Conservation (phyloP, 2,329 filamentous ascomycete genomes). For the Exophiala aquamarina region DNA sequence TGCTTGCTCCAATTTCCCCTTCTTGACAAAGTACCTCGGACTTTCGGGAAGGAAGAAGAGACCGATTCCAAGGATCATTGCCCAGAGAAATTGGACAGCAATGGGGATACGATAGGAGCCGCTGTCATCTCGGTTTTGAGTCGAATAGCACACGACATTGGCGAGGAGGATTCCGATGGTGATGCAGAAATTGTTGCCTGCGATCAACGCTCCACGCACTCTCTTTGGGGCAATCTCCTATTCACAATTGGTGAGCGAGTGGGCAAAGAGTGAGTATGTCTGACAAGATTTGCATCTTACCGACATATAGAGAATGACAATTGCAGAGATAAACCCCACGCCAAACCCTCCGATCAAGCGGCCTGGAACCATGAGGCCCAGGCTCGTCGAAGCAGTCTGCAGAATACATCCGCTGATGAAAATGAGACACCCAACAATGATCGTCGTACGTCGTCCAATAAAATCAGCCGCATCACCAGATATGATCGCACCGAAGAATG, state of each 20-base stretch:
- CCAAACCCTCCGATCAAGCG: slow-evolving; percentile 81
- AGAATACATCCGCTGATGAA: slow-evolving; percentile 68
- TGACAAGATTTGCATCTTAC: slow-evolving; percentile 32
- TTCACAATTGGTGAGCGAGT: slow-evolving; percentile 57
- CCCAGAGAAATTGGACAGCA: slow-evolving; percentile 54
- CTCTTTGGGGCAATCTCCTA: slow-evolving; percentile 67
- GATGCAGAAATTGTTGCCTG: slow-evolving; percentile 69
- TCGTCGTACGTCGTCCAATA: slow-evolving; percentile 67
- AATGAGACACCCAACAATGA: slow-evolving; percentile 59
- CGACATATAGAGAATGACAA: slow-evolving; percentile 36
- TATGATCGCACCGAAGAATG: slow-evolving; percentile 68
- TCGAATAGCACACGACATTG: slow-evolving; percentile 67
- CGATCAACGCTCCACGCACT: slow-evolving; percentile 48
- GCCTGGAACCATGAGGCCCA: slow-evolving; percentile 77
- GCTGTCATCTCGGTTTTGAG: slow-evolving; percentile 60
- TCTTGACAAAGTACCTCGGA: slow-evolving; percentile 73
- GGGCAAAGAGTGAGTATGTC: slow-evolving; percentile 63
- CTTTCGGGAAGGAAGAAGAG: slow-evolving; percentile 62
- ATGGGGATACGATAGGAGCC: slow-evolving; percentile 79
- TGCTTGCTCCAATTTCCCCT: slow-evolving; percentile 66
- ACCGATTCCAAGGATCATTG: slow-evolving; percentile 51
- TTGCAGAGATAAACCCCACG: slow-evolving; percentile 83
- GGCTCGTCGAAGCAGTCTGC: slow-evolving; percentile 58
- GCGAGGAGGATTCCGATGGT: slow-evolving; percentile 69
- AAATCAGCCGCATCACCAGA: slow-evolving; percentile 69